A percentile compares a stretch with the other conserved stretches of the same genome.
Evolutionary conservation across 2,329 filamentous ascomycete species (phyloP).

Genomic region (Talaromyces islandicus): DNA sequence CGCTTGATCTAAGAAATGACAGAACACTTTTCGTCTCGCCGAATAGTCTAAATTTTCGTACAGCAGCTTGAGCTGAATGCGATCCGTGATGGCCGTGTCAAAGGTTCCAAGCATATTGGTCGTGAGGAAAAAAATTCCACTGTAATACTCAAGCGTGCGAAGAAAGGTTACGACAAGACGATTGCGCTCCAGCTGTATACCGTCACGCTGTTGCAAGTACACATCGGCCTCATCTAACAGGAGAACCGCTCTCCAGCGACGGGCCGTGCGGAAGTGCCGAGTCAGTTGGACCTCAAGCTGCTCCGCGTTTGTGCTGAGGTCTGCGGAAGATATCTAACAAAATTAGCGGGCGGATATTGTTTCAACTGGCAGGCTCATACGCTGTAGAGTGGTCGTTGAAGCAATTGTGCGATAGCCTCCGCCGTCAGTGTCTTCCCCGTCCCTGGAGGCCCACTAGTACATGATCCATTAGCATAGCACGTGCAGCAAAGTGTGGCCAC

Average conservation of each 20-base stretch:
- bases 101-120: constrained; percentile 10
- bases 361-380: constrained; percentile 21
- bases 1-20: constrained; percentile 5
- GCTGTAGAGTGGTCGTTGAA: constrained; percentile 46
- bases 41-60: constrained; percentile 6
- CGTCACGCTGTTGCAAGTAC: constrained; percentile 3
- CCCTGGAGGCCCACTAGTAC: constrained; percentile 41
- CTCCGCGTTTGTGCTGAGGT: constrained; percentile 6
- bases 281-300: constrained; percentile 9
- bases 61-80: constrained; percentile 9
- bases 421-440: constrained; percentile 55
- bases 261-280: constrained; percentile 5
- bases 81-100: constrained; percentile 10
- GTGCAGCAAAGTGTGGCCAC: not conserved
- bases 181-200: constrained; percentile 9
- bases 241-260: constrained; percentile 12
- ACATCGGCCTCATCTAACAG: constrained; percentile 13
- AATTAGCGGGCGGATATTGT: not conserved
- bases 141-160: constrained; percentile 11
- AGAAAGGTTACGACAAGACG: constrained; percentile 12
- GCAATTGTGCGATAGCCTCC: constrained; percentile 50
- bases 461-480: no score
- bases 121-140: constrained; percentile 12
- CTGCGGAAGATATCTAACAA: constrained; percentile 8
- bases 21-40: constrained; percentile 2